Base-by-base conservation (phyloP, 2,329 filamentous ascomycete genomes). In the Penicillium palitans region DNA sequence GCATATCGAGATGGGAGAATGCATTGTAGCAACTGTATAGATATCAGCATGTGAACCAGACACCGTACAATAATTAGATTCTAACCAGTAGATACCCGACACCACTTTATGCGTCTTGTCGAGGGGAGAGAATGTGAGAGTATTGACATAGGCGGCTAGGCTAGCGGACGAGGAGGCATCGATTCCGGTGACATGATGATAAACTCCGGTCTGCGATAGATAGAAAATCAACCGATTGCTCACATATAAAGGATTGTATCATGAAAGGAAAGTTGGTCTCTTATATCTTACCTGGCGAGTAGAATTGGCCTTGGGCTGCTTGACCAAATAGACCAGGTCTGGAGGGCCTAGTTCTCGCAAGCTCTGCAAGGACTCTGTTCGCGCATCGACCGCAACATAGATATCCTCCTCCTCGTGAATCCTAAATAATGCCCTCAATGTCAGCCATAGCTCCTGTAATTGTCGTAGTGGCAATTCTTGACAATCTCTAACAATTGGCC, bases 111-210 rank as follows among this genome's bases (percentile, higher is more conserved):
- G 86, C 60, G 89, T 83, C 72, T 90, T 91, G 65, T 93, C 90
- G 64, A 89, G 87, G 54, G 93, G 90, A 64, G 89, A 89, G 78
- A 97, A 96, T 46, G 93, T 97, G 60, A 99, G 83, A 40, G 93
- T 98, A 77, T 98, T 99, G 79, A 99, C 96, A 78, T 99, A 99
- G 67, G 95, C 95, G 41, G 95, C 95, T 59, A 99, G 81, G 78
- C 93, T 98, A 59, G 95, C 95, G 10, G 95, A 98, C 7, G 95
- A 98, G 2, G 95, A 99, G 49, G 95, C 95, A 78, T 99, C 95
- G 72, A 97, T 88, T 61, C 95, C 95, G 40, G 92, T 96, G 68
- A 97, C 93, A 87, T 99, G 95, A 76, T 99, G 95, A 74, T 99
- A 99, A 56, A 97, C 88, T 59, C 95, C 95, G 61, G 87, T 88